A percentile compares a stretch with the other conserved stretches of the same genome.
Evolutionary conservation across 225 moss, liverwort and hornwort species (phyloP).

Genomic region (Neckera pumila): DNA sequence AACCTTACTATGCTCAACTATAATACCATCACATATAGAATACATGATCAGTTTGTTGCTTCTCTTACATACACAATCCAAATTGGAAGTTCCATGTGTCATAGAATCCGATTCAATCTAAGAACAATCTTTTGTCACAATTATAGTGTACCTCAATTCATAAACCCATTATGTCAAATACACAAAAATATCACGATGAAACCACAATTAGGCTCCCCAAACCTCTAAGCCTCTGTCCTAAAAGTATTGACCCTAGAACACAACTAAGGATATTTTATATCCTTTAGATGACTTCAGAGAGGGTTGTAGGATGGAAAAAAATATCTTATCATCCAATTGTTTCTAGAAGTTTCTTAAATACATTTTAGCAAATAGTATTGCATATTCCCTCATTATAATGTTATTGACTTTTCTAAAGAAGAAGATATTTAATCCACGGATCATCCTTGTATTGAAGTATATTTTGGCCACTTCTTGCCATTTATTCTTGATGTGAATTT

Average conservation of each 20-base stretch:
- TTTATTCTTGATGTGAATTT: background rate
- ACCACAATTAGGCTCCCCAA: accelerated
- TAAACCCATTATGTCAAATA: background rate
- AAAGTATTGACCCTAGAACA: accelerated
- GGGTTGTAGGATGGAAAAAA: background rate
- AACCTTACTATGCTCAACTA: background rate
- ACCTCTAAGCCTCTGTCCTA: accelerated
- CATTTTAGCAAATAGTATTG: accelerated
- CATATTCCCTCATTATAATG: background rate
- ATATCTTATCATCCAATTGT: background rate
- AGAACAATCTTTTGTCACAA: background rate
- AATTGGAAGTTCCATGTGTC: accelerated
- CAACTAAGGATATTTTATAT: accelerated
- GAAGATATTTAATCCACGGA: background rate
- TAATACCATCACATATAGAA: background rate
- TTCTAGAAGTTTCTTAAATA: background rate
- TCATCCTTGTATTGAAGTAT: accelerated
- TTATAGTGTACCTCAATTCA: background rate
- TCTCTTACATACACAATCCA: background rate
- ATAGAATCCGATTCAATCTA: accelerated
- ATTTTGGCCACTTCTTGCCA: background rate
- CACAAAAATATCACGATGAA: background rate
- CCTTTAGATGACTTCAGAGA: background rate
- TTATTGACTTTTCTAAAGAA: too few species aligned
- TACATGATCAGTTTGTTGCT: background rate